Conservation (phyloP, 352 stramenopile species). For the Phytophthora chlamydospora region DNA sequence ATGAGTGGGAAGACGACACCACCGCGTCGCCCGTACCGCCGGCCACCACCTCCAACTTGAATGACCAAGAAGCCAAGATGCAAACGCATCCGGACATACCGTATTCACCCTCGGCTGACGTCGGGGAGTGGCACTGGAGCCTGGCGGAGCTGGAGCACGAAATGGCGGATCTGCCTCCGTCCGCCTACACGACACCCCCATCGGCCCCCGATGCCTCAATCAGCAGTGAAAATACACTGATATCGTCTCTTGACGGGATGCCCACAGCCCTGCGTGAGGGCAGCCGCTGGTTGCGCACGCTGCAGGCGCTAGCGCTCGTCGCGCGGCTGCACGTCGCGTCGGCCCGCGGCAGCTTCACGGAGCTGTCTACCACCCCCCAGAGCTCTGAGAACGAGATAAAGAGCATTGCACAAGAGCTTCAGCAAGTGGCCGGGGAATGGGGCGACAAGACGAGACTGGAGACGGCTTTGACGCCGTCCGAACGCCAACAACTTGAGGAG, state of each 20-base stretch:
- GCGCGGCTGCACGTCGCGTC: constrained; percentile 43
- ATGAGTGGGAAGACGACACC: constrained; percentile 56
- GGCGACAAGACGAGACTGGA: constrained; percentile 21
- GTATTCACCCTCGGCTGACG: constrained; percentile 11
- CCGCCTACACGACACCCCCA: constrained; percentile 6
- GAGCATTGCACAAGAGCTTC: constrained; percentile 19
- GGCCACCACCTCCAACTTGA: background rate
- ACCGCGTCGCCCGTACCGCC: background rate
- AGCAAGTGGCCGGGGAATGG: constrained; percentile 44
- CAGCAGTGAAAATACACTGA: constrained; percentile 16
- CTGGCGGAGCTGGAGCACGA: constrained; percentile 50
- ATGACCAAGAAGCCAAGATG: constrained; percentile 17
- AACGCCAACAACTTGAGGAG: constrained; percentile 39
- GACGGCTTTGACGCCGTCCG: constrained; percentile 10
- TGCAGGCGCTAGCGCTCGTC: constrained; percentile 49
- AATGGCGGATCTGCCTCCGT: constrained; percentile 34
- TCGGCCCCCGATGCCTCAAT: background rate
- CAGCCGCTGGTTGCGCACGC: constrained; percentile 21
- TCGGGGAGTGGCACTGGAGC: constrained; percentile 42
- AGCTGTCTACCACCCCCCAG: constrained; percentile 8
- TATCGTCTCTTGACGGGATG: constrained; percentile 14
- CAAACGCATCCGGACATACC: background rate
- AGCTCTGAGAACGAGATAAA: constrained; percentile 16
- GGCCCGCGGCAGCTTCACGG: constrained; percentile 32
- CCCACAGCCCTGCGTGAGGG: constrained; percentile 4